Evolutionary conservation across 176 grass and related monocot genomes (phyloP).

Genomic region (Musa beccarii): DNA sequence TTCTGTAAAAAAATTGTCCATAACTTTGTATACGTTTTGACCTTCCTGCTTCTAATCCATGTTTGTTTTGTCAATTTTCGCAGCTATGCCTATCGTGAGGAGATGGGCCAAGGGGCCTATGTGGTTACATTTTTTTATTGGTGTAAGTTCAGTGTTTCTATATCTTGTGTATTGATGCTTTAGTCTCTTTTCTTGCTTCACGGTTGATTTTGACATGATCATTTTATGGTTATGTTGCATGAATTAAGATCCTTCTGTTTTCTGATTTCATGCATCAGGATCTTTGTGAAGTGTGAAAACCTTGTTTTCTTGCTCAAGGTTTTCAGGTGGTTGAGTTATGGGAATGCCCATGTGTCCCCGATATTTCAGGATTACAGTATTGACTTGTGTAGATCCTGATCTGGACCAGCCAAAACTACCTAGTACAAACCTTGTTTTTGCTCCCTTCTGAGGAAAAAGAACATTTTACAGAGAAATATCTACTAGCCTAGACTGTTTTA

Average conservation of each 20-base stretch:
- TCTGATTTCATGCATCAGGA: neutral
- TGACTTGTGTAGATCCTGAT: neutral
- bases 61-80: conserved; percentile 17
- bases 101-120: conserved; percentile 75
- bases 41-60: conserved; percentile 9
- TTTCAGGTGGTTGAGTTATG: neutral
- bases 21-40: neutral
- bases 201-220: neutral
- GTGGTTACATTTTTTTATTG: conserved; percentile 97
- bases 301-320: neutral
- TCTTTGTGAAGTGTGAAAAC: neutral
- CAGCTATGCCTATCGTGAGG: conserved; percentile 77
- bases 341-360: neutral
- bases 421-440: neutral
- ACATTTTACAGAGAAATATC: no score
- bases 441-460: no score
- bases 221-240: neutral
- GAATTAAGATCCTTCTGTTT: neutral
- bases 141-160: conserved; percentile 42
- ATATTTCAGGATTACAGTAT: neutral
- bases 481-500: no score
- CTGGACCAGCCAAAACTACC: neutral
- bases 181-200: neutral
- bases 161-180: neutral
- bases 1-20: no score